Evolutionary conservation across 345 rosid genomes (phyloP).

Genomic region (Eucalyptus sideroxylon): DNA sequence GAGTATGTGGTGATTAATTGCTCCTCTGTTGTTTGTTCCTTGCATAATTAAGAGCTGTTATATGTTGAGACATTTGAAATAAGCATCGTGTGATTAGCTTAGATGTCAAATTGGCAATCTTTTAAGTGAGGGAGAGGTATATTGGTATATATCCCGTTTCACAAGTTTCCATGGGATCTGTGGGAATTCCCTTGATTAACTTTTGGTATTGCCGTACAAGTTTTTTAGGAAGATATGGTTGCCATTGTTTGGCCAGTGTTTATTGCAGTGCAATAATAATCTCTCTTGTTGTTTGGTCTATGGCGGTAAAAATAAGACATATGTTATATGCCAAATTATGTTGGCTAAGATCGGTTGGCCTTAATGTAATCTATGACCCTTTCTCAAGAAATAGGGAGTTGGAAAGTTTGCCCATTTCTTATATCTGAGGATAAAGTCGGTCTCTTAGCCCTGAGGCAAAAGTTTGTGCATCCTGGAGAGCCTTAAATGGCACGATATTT

Average conservation of each 20-base stretch:
- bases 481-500: neutral
- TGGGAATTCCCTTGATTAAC: neutral
- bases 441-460: neutral
- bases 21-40: neutral
- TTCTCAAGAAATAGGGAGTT: neutral
- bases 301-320: neutral
- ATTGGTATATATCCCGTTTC: neutral
- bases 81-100: neutral
- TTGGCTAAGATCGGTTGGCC: neutral
- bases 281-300: neutral
- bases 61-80: neutral
- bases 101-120: neutral
- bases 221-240: neutral
- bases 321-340: neutral
- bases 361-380: neutral
- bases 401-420: neutral
- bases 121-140: neutral
- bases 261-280: neutral
- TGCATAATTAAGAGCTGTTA: neutral
- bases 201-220: neutral
- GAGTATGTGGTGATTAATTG: slow-evolving; percentile 18
- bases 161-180: neutral
- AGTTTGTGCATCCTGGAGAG: neutral
- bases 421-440: neutral
- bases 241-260: neutral